phyloP scores from a whole-genome alignment of 2,329 filamentous ascomycete species.

The Lizonia empirigonia region DNA sequence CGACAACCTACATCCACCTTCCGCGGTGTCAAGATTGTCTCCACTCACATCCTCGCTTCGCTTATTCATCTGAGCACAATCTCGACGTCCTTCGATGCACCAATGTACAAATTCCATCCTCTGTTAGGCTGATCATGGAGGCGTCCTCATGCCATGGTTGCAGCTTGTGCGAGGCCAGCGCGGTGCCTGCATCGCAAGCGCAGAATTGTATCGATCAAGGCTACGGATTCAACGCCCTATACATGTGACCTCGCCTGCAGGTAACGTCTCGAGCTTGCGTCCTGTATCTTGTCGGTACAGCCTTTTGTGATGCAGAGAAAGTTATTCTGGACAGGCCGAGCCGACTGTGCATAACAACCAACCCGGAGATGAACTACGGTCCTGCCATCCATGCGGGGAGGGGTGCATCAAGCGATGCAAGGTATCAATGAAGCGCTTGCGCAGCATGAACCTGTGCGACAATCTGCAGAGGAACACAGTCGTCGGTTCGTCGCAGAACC shows the following conservation, averaged over 20 bases:
- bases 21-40: neutral
- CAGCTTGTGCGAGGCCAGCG: slow-evolving; percentile 6
- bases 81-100: neutral
- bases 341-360: neutral
- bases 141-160: slow-evolving; percentile 5
- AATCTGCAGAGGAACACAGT: neutral
- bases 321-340: neutral
- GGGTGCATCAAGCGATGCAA: slow-evolving; percentile 8
- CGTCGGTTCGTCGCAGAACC: neutral
- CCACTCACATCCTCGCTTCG: neutral
- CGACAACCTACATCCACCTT: no score
- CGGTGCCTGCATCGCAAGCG: neutral
- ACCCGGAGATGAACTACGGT: slow-evolving; percentile 8
- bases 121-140: neutral
- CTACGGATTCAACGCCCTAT: neutral
- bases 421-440: slow-evolving; percentile 6
- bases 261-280: neutral
- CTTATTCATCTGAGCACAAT: neutral
- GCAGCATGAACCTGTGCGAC: slow-evolving; percentile 6
- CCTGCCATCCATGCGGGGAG: neutral
- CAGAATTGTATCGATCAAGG: neutral
- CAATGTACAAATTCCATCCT: neutral
- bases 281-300: neutral
- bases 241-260: neutral
- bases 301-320: neutral